Base-by-base conservation (phyloP, 192 early-diverging fungal species). In the Pilobolus umbonatus region DNA sequence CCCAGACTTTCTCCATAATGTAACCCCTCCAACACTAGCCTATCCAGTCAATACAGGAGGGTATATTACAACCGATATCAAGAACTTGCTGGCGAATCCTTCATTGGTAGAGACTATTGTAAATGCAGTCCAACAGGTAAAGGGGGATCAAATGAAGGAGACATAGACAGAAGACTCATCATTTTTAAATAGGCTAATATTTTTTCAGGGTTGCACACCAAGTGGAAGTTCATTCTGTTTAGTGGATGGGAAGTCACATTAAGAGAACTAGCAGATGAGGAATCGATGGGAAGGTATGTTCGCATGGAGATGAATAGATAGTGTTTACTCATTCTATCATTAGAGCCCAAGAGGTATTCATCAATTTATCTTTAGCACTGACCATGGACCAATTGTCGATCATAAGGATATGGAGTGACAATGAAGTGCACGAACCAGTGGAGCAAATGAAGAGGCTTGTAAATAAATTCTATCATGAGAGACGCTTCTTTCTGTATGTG, bases 1-100 rank as follows among this genome's bases (percentile, higher is more conserved):
- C 5, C 21, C 52, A 15, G 52, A 54, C 24, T 54, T 34, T 12
- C 25, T 35, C 0, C 15, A 25, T 54, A 35, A 17, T 38, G 52
- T 54, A 22, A 11, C 26, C 10, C 52, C 52, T 1, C 34, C 52
- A 2, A 10, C 1, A 12, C 34, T 38, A 25, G 31, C 38, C 9
- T 54, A 38, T 54, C 52, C 52, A 24, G 38, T 38, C 24, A 29
- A 54, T 22, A 15, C 52, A 12, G 52, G 52, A 24, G 52, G 52
- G 9, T 54, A 38, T 54, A 22, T 54, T 21, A 54, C 22, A 5
- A 54, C 52, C 0, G 52, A 54, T 54, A 34, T 24, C 11, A 21
- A 34, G 4, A 54, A 54, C 19, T 38, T 54, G 0, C 12, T 36
- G 19, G 17, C 19, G 21, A 54, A 54, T 17, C 52, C 52, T 22